Base-by-base conservation (phyloP, 108 stramenopile species). In the Mediolabrus comicus region DNA sequence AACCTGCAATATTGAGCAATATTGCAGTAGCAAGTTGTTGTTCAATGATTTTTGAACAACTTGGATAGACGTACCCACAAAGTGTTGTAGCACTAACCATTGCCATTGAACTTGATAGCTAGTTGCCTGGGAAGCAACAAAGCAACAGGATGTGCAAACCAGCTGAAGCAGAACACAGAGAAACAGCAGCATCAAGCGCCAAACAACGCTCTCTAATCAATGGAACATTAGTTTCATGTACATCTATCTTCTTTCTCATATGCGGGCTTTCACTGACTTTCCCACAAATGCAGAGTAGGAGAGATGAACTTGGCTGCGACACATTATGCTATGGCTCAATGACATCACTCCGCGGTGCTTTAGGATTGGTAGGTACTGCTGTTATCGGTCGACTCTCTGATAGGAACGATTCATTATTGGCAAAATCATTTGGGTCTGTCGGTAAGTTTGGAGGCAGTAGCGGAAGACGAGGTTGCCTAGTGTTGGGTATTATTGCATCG, bases 321-420 rank as follows among this genome's bases (percentile, higher is more conserved):
- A 41, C 86, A 2, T 14, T 87, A 39, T 95, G 95, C 62, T 77
- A 86, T 16, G 95, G 95, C 13, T 62, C 71, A 33, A 87, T 91
- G 86, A 89, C 86, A 36, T 91, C 92, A 12, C 79, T 81, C 9
- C 73, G 89, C 59, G 87, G 86, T 25, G 80, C 82, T 8, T 62
- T 96, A 19, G 68, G 80, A 0, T 67, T 96, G 9, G 55, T 91
- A 6, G 92, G 92, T 7, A 72, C 85, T 0, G 75, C 87, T 13
- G 24, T 96, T 8, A 64, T 90, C 32, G 90, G 92, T 0, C 64
- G 82, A n/a, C 73, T 88, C 3, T 92, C 91, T 1, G 95, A 95
- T 69, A 59, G 43, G 10, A 72, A 77, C 31, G 51, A 39, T 35
- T 71, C 71, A 25, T 6, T 72, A 0, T 27, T 77, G 0, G 76